A percentile compares a stretch with the other conserved stretches of the same genome.
Evolutionary conservation across 805 yeast genomes (phyloP).

Genomic region (Saccharomyces kudriavzevii): DNA sequence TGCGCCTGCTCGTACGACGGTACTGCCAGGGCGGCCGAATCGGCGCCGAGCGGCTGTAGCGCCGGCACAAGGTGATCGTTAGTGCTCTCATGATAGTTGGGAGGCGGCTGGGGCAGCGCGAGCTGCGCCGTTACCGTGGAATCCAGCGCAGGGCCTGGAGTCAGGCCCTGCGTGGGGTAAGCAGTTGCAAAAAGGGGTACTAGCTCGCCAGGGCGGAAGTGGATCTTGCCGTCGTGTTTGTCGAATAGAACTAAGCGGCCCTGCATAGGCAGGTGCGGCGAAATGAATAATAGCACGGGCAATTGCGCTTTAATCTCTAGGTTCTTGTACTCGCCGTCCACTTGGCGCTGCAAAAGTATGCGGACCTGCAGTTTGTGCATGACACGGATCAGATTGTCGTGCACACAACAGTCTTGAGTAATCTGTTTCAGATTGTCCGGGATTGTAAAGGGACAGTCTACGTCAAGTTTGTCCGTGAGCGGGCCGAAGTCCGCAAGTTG

Average conservation of each 20-base stretch:
- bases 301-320: conserved; percentile 82
- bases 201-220: conserved; percentile 34
- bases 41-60: conserved; percentile 5
- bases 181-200: conserved; percentile 22
- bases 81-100: conserved; percentile 11
- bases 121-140: conserved; percentile 5
- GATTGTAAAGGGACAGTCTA: conserved; percentile 48
- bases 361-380: conserved; percentile 75
- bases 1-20: conserved; percentile 9
- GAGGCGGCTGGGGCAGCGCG: conserved; percentile 10
- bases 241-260: conserved; percentile 35
- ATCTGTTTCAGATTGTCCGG: conserved; percentile 65
- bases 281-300: conserved; percentile 63
- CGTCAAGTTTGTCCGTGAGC: conserved; percentile 51
- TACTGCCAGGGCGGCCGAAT: conserved; percentile 3
- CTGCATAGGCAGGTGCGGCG: conserved; percentile 63
- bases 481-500: conserved; percentile 37
- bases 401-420: conserved; percentile 77
- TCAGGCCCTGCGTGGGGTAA: not conserved
- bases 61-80: conserved; percentile 28
- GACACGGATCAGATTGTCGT: conserved; percentile 55
- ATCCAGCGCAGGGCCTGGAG: conserved; percentile 3
- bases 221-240: conserved; percentile 33
- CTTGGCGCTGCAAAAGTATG: conserved; percentile 42
- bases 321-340: conserved; percentile 67